Percentiles rank a stretch among this genome's conserved stretches.
phyloP scores from a whole-genome alignment of 2,329 filamentous ascomycete species.

The Helotiales sp. region DNA sequence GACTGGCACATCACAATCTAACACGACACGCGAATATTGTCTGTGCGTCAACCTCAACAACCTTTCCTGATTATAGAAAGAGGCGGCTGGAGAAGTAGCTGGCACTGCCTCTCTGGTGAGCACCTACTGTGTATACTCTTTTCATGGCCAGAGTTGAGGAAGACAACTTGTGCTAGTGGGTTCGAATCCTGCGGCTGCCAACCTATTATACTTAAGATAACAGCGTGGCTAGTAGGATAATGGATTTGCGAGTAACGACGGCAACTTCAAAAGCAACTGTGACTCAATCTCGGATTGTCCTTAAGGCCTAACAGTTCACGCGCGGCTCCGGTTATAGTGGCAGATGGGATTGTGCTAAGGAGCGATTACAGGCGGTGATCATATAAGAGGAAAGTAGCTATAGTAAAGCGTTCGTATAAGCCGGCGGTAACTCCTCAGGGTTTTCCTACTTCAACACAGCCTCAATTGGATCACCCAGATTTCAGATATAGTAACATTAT shows the following conservation, averaged over 20 bases:
- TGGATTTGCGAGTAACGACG: conserved; percentile 20
- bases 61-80: too few relatives aligned
- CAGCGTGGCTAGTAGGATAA: conserved; percentile 11
- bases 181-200: neutral
- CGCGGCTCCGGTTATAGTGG: conserved; percentile 25
- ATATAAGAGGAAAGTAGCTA: conserved; percentile 24
- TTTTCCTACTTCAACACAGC: conserved; percentile 27
- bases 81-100: too few relatives aligned
- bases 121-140: too few relatives aligned
- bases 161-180: too few relatives aligned
- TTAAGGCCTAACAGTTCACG: too few relatives aligned
- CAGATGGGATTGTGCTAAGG: conserved; percentile 28
- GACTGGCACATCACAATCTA: too few relatives aligned
- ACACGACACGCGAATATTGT: too few relatives aligned
- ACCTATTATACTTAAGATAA: too few relatives aligned
- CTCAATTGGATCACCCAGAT: conserved; percentile 21
- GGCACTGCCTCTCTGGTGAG: too few relatives aligned
- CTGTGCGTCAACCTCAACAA: too few relatives aligned
- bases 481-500: conserved; percentile 9
- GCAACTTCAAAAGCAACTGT: conserved; percentile 27
- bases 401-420: conserved; percentile 27
- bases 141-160: neutral
- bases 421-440: conserved; percentile 24
- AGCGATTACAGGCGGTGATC: conserved; percentile 22
- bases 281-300: conserved; percentile 24